Conservation (phyloP, 805 yeast species). For the Starmerella geochares region DNA sequence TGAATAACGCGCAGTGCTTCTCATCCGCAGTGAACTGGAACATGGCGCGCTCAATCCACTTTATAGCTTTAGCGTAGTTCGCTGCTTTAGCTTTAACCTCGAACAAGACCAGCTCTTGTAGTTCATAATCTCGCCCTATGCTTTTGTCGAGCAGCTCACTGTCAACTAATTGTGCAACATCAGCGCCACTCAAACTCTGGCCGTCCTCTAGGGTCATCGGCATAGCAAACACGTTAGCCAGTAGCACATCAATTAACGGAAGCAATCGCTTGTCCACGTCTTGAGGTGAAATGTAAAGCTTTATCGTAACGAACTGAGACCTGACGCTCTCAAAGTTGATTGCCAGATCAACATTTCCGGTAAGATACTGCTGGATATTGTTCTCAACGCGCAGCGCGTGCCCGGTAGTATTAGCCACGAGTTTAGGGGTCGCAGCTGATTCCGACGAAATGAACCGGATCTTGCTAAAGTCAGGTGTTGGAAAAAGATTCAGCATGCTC, state of each 20-base stretch:
- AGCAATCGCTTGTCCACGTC: conserved; percentile 44
- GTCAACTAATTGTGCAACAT: conserved; percentile 63
- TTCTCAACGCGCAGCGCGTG: conserved; percentile 9
- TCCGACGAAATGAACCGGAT: conserved; percentile 62
- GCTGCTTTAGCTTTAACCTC: conserved; percentile 49
- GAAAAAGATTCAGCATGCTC: conserved; percentile 49
- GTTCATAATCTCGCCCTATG: conserved; percentile 49
- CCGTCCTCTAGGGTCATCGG: conserved; percentile 62
- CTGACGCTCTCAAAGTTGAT: conserved; percentile 69
- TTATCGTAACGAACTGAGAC: conserved; percentile 67
- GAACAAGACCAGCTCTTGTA: conserved; percentile 57
- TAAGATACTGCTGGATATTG: conserved; percentile 24
- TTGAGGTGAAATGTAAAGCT: conserved; percentile 49
- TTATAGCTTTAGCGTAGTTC: conserved; percentile 58
- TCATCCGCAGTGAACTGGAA: conserved; percentile 62
- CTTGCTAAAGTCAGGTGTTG: conserved; percentile 61
- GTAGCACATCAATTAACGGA: conserved; percentile 52
- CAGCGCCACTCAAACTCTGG: conserved; percentile 50
- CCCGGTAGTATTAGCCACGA: neutral
- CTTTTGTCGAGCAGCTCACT: conserved; percentile 54
- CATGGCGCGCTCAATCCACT: conserved; percentile 63
- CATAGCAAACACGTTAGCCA: conserved; percentile 57
- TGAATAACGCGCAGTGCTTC: conserved; percentile 53
- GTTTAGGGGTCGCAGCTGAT: conserved; percentile 49
- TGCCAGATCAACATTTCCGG: conserved; percentile 38